Conservation (phyloP, 805 yeast genomes). For the Teunomyces lycoperdinae region DNA sequence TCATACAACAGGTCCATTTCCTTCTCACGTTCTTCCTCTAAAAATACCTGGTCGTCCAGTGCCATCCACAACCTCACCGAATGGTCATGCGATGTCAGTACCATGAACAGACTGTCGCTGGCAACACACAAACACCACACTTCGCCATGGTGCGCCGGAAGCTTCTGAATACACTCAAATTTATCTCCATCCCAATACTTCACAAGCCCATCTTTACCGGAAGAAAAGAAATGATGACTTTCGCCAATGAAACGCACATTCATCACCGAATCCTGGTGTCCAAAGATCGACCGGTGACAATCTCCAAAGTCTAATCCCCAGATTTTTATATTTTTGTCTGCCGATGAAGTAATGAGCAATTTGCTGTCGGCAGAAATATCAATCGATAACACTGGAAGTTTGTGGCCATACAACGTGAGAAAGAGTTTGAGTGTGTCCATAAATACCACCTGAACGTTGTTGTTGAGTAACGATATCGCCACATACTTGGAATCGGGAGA, state of each 20-base stretch:
- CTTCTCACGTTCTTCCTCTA: conserved; percentile 95
- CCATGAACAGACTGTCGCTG: conserved; percentile 63
- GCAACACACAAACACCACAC: conserved; percentile 91
- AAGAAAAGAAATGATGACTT: conserved; percentile 86
- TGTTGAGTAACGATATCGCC: conserved; percentile 84
- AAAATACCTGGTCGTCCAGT: conserved; percentile 91
- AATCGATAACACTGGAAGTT: conserved; percentile 87
- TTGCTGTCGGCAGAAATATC: conserved; percentile 91
- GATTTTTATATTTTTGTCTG: conserved; percentile 94
- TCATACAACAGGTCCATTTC: conserved; percentile 93
- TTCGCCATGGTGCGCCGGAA: conserved; percentile 82
- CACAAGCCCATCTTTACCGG: conserved; percentile 82
- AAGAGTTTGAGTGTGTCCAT: conserved; percentile 83
- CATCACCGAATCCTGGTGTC: conserved; percentile 96
- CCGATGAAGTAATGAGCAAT: conserved; percentile 86
- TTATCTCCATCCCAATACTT: conserved; percentile 99
- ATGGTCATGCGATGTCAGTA: conserved; percentile 89
- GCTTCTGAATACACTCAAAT: conserved; percentile 87
- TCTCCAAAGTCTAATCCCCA: conserved; percentile 99
- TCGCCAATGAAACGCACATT: conserved; percentile 77
- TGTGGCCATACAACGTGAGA: conserved; percentile 91
- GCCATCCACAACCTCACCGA: conserved; percentile 91
- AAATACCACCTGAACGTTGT: conserved; percentile 93
- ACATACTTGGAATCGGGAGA: conserved; percentile 76
- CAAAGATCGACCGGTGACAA: conserved; percentile 94